Conservation (phyloP, 768 basidiomycete genomes). For the Naganishia randhawae region DNA sequence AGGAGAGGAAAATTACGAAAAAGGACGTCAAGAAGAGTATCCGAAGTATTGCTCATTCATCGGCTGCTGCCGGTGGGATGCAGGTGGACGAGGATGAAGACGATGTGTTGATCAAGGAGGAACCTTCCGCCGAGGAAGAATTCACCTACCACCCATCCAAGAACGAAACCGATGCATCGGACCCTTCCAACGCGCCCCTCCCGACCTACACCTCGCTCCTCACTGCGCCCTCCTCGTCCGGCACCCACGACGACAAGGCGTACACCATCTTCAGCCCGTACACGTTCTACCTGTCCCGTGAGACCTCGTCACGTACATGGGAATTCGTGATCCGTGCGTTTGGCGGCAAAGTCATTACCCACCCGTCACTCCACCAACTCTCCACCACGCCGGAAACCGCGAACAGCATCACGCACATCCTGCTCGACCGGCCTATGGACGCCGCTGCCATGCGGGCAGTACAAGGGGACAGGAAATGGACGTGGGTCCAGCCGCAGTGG, state of each 20-base stretch:
- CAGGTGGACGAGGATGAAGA: constrained; percentile 39
- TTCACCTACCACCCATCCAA: constrained; percentile 51
- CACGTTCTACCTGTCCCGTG: constrained; percentile 89
- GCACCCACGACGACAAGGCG: constrained; percentile 53
- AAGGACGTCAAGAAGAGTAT: constrained; percentile 59
- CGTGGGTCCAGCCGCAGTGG: constrained; percentile 97
- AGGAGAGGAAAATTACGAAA: constrained; percentile 57
- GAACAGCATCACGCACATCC: constrained; percentile 79
- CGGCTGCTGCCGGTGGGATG: constrained; percentile 31
- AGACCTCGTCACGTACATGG: constrained; percentile 83
- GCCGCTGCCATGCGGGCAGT: constrained; percentile 56
- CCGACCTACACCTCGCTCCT: constrained; percentile 54
- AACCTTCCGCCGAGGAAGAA: constrained; percentile 42
- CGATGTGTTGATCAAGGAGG: constrained; percentile 37
- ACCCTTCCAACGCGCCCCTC: constrained; percentile 56
- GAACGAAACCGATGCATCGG: constrained; percentile 36
- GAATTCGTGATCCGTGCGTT: constrained; percentile 90
- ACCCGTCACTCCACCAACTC: constrained; percentile 30
- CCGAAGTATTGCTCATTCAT: constrained; percentile 53
- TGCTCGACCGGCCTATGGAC: constrained; percentile 78
- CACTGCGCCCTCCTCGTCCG: constrained; percentile 32
- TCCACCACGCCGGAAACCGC: constrained; percentile 60
- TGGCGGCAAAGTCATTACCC: constrained; percentile 80
- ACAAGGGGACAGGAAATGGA: constrained; percentile 65
- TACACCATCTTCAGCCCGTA: constrained; percentile 69